phyloP scores from a whole-genome alignment of 495 filamentous ascomycete species.

The Podospora pseudopauciseta region DNA sequence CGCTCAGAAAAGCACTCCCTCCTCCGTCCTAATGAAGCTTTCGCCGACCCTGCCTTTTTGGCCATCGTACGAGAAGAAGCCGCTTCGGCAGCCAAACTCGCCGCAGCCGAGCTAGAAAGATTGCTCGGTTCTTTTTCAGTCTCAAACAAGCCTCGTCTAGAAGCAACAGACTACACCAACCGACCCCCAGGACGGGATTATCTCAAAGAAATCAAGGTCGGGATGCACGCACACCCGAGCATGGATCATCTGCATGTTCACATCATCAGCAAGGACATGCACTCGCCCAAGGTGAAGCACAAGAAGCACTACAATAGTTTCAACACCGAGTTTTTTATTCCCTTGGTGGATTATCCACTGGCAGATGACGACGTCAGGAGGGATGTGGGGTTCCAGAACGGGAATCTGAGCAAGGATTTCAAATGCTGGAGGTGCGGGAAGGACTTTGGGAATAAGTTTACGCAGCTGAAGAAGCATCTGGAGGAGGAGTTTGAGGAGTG shows the following conservation, averaged over 20 bases:
- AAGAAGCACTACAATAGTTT: conserved; percentile 93
- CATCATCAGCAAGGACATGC: conserved; percentile 71
- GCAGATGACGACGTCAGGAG: conserved; percentile 56
- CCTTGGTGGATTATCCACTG: conserved; percentile 77
- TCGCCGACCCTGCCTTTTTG: conserved; percentile 69
- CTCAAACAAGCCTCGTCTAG: conserved; percentile 53
- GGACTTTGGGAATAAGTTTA: conserved; percentile 69
- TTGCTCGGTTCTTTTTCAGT: conserved; percentile 61
- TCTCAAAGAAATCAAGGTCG: conserved; percentile 68
- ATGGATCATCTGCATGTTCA: conserved; percentile 95
- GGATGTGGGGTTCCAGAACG: conserved; percentile 52
- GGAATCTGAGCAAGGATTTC: conserved; percentile 55
- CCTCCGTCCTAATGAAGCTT: conserved; percentile 74
- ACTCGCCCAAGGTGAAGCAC: conserved; percentile 67
- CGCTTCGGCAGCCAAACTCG: conserved; percentile 57
- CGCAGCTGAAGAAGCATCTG: conserved; percentile 74
- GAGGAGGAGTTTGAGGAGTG: conserved; percentile 76
- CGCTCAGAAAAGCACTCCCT: conserved; percentile 58
- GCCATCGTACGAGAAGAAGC: conserved; percentile 58
- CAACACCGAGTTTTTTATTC: conserved; percentile 79
- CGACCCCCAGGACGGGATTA: conserved; percentile 75
- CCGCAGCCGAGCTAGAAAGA: conserved; percentile 72
- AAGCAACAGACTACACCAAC: conserved; percentile 45
- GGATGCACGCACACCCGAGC: conserved; percentile 80
- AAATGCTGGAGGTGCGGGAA: conserved; percentile 81